Evolutionary conservation across 1,139 yeast species (phyloP).

Genomic region (Diutina scorzettiae): DNA sequence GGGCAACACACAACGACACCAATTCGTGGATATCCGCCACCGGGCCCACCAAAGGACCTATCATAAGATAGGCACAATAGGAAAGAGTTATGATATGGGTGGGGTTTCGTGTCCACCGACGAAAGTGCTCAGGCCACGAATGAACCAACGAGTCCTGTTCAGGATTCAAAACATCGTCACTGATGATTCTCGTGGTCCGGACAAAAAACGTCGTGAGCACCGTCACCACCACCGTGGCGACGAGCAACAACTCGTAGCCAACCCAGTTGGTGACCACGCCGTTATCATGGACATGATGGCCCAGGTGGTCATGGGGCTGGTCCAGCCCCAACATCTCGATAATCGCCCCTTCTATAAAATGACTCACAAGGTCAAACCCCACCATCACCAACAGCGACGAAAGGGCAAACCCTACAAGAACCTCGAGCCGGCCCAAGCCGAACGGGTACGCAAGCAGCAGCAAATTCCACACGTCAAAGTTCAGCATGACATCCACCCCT

Average conservation of each 20-base stretch:
- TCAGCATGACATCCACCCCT: conserved; percentile 67
- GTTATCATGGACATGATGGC: conserved; percentile 42
- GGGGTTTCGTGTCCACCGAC: conserved; percentile 25
- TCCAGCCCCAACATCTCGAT: conserved; percentile 25
- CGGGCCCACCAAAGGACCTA: conserved; percentile 24
- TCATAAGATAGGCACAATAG: conserved; percentile 31
- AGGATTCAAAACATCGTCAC: conserved; percentile 1
- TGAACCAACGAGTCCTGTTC: neutral
- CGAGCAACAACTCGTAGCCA: conserved; percentile 19
- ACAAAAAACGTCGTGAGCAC: conserved; percentile 16
- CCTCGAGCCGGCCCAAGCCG: conserved; percentile 83
- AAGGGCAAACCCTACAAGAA: conserved; percentile 76
- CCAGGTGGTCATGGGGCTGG: conserved; percentile 17
- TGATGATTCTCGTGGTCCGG: neutral
- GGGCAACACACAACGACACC: conserved; percentile 39
- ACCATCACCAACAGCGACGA: conserved; percentile 80
- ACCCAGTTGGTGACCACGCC: conserved; percentile 22
- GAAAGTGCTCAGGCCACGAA: neutral
- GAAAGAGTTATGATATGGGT: conserved; percentile 51
- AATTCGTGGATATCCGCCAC: conserved; percentile 31
- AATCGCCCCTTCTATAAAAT: conserved; percentile 65
- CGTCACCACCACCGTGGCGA: conserved; percentile 20
- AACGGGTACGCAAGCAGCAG: conserved; percentile 83
- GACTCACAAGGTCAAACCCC: conserved; percentile 81
- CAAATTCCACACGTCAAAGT: conserved; percentile 84